These are phyloP conservation scores for Sambucus nigra DNA, from an alignment of 129 eudicot genomes.

Conservation along the genomic window DNA sequence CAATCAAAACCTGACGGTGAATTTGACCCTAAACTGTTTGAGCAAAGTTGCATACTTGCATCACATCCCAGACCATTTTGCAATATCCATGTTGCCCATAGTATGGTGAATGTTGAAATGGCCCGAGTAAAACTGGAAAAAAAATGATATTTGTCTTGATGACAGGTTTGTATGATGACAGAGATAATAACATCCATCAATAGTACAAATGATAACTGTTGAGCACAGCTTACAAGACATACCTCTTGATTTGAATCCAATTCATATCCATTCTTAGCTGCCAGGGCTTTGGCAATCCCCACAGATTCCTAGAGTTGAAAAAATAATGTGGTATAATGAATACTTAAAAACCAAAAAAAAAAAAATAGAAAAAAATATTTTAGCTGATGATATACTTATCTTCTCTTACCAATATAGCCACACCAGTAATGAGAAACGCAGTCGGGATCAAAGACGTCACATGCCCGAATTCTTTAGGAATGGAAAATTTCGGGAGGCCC, in stretches of 20 bases:
- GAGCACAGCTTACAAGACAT: slow-evolving; percentile 7
- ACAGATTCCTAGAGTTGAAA: slow-evolving; percentile 70
- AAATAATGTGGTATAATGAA: not conserved
- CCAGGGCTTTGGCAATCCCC: slow-evolving; percentile 97
- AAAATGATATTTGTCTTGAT: not conserved
- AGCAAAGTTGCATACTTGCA: too few species aligned
- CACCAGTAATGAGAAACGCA: slow-evolving; percentile 86
- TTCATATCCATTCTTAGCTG: slow-evolving; percentile 96
- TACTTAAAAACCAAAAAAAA: not conserved
- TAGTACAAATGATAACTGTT: not conserved
- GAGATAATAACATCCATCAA: not conserved
- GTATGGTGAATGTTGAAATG: not conserved
- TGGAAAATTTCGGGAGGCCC: slow-evolving; percentile 89
- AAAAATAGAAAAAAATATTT: not conserved
- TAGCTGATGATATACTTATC: not conserved
- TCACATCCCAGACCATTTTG: too few species aligned
- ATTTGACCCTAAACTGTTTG: too few species aligned
- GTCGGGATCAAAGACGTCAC: slow-evolving; percentile 71
- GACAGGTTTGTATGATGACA: not conserved
- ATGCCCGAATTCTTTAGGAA: slow-evolving; percentile 68
- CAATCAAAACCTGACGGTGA: too few species aligned
- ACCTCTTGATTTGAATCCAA: slow-evolving; percentile 99
- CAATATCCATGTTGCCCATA: not conserved
- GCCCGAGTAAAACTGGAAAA: not conserved
- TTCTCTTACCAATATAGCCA: slow-evolving; percentile 78